Evolutionary conservation across 2,329 filamentous ascomycete genomes (phyloP).

Genomic region (Nemania abortiva): DNA sequence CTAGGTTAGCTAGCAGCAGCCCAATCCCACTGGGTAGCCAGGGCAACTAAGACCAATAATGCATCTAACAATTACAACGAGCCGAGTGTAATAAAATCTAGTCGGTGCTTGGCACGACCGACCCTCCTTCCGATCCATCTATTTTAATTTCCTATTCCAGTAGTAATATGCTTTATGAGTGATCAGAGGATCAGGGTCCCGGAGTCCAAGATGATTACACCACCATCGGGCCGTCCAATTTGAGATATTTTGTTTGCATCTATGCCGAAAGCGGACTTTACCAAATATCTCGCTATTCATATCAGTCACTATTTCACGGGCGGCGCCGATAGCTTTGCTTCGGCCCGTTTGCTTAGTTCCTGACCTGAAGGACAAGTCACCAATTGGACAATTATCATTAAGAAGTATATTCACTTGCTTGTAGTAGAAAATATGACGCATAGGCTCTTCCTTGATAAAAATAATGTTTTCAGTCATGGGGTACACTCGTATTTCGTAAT

Average conservation of each 20-base stretch:
- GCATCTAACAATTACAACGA: background rate
- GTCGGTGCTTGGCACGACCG: background rate
- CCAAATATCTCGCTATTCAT: constrained; percentile 24
- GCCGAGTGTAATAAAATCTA: background rate
- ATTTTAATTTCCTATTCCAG: constrained; percentile 1
- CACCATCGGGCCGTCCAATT: constrained; percentile 26
- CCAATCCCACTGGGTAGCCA: background rate
- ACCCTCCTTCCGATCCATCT: background rate
- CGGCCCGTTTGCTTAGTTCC: background rate
- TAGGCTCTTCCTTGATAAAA: background rate
- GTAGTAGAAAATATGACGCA: background rate
- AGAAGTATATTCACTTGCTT: constrained; percentile 1
- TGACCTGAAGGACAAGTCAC: background rate
- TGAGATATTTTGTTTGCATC: constrained; percentile 34
- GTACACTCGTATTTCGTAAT: background rate
- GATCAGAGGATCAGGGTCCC: background rate
- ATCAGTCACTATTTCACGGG: constrained; percentile 5
- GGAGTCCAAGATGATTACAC: constrained; percentile 19
- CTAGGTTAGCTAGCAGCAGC: background rate
- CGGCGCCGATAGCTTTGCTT: constrained; percentile 6
- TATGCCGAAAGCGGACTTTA: constrained; percentile 33
- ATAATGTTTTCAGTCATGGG: background rate
- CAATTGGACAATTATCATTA: background rate
- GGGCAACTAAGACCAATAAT: background rate
- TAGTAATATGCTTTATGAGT: background rate